Evolutionary conservation across 805 yeast genomes (phyloP).

Genomic region (Blastobotrys robertii): DNA sequence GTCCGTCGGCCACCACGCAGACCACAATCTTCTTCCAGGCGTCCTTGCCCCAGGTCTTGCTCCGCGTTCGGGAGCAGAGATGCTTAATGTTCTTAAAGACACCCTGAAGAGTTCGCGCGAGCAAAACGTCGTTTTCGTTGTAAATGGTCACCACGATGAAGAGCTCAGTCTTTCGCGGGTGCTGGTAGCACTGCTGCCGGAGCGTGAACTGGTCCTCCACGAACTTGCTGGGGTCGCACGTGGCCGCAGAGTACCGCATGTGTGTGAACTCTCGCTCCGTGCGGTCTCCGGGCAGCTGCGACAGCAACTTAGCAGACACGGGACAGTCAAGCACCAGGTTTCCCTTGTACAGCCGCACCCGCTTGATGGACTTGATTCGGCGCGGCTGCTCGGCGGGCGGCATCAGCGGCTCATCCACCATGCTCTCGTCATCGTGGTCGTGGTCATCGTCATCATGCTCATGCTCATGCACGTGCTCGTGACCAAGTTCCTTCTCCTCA

Average conservation of each 20-base stretch:
- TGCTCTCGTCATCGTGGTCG: constrained; percentile 14
- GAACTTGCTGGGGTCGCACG: constrained; percentile 80
- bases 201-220: constrained; percentile 55
- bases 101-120: constrained; percentile 83
- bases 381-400: constrained; percentile 23
- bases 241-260: constrained; percentile 90
- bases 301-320: constrained; percentile 58
- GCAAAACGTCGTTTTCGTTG: constrained; percentile 73
- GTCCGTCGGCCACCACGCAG: constrained; percentile 84
- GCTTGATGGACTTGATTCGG: constrained; percentile 28
- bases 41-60: constrained; percentile 85
- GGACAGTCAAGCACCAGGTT: constrained; percentile 85
- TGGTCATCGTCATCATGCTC: constrained; percentile 16
- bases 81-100: constrained; percentile 79
- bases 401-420: constrained; percentile 7
- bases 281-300: constrained; percentile 40
- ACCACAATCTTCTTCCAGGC: constrained; percentile 94
- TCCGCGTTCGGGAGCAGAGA: constrained; percentile 51
- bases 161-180: constrained; percentile 76
- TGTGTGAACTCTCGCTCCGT: constrained; percentile 60
- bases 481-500: no score
- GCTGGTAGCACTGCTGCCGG: constrained; percentile 69
- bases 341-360: constrained; percentile 55
- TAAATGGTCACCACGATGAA: constrained; percentile 83
- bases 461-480: constrained; percentile 29